These are phyloP conservation scores for Picea glauca DNA, from an alignment of 75 land plant species.

Conservation along the genomic window DNA sequence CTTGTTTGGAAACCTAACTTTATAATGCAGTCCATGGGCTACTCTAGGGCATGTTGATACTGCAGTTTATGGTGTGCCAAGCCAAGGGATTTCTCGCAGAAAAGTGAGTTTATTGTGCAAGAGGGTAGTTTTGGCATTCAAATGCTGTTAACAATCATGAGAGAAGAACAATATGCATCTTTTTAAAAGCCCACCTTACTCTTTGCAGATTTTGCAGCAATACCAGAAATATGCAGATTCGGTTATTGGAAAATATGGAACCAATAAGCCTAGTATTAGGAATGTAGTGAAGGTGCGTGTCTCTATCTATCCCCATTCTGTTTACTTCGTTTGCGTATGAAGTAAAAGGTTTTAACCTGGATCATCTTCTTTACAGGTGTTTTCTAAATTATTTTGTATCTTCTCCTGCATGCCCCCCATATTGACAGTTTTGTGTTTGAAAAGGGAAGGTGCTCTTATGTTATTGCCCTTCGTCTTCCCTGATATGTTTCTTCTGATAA, in stretches of 20 bases:
- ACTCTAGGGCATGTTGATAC: slow-evolving; percentile 70
- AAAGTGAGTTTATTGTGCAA: slow-evolving; percentile 39
- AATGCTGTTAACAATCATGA: neutral
- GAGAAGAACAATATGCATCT: neutral
- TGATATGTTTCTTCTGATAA: too few species aligned
- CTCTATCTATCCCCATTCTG: slow-evolving; percentile 7
- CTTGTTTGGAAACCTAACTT: neutral
- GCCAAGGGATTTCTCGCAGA: slow-evolving; percentile 47
- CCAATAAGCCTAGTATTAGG: slow-evolving; percentile 64
- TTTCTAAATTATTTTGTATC: neutral
- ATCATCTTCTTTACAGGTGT: neutral
- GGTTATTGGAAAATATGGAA: slow-evolving; percentile 59
- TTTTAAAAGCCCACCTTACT: neutral
- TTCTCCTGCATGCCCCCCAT: neutral
- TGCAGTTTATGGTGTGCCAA: slow-evolving; percentile 56
- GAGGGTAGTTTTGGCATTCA: neutral
- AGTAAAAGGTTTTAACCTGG: neutral
- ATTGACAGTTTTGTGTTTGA: neutral
- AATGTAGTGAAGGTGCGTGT: slow-evolving; percentile 62
- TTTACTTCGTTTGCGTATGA: neutral
- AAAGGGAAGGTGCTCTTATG: neutral
- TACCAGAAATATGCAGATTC: slow-evolving; percentile 82
- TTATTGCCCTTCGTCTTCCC: too few species aligned
- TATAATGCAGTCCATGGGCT: slow-evolving; percentile 76
- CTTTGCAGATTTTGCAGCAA: slow-evolving; percentile 54